Percentiles rank a stretch among this genome's conserved stretches.
Evolutionary conservation across 78 protist genomes (phyloP).

Genomic region (Chrysochromulina parva): DNA sequence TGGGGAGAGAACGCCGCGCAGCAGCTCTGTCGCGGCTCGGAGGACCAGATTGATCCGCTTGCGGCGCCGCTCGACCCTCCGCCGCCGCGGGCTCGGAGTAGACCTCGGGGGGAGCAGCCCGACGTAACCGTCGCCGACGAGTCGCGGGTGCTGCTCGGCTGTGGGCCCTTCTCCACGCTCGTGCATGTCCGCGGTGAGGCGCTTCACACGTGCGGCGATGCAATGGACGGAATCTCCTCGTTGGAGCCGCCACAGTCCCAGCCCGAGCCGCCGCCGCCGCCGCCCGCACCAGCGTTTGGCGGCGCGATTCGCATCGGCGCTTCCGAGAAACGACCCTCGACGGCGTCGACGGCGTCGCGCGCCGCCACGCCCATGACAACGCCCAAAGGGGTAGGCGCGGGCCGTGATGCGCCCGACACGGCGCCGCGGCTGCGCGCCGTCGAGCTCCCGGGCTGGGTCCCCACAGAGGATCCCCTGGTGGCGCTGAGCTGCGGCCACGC

Average conservation of each 20-base stretch:
- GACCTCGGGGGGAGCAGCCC: too few species aligned
- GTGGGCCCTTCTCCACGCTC: not conserved
- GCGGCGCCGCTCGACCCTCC: not conserved
- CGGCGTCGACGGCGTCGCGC: too few species aligned
- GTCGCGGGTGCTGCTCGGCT: not conserved
- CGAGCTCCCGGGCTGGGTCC: not conserved
- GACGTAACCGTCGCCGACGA: not conserved
- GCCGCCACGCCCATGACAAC: too few species aligned
- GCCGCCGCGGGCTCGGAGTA: not conserved
- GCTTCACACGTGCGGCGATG: not conserved
- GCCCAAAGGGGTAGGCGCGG: too few species aligned
- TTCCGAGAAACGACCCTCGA: too few species aligned
- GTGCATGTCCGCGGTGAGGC: not conserved
- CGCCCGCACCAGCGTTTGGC: too few species aligned
- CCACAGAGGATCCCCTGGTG: not conserved
- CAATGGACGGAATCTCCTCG: too few species aligned
- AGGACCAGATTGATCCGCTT: not conserved
- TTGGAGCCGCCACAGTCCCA: too few species aligned
- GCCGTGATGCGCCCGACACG: too few species aligned
- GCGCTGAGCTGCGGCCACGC: not conserved
- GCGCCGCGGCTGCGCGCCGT: not conserved
- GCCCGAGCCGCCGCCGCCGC: too few species aligned
- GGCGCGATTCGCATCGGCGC: too few species aligned
- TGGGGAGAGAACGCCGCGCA: not conserved
- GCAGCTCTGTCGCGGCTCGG: not conserved